phyloP scores from a whole-genome alignment of 805 yeast genomes.

The Hanseniaspora nectarophila region DNA sequence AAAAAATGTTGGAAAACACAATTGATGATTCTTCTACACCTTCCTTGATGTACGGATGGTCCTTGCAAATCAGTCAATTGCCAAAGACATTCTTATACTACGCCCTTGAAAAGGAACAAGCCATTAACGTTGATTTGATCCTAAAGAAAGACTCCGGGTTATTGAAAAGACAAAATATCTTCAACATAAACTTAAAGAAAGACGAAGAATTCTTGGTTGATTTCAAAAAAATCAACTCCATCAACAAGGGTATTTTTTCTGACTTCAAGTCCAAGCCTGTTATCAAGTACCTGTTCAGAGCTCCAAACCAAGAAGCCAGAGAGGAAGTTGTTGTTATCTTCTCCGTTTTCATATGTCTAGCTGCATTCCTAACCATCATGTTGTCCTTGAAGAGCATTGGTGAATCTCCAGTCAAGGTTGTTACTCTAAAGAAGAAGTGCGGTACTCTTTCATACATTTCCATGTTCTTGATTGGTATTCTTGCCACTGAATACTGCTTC shows the following conservation, averaged over 20 bases:
- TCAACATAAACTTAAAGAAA: background rate
- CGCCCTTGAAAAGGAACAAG: slow-evolving; percentile 17
- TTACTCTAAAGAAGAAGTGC: slow-evolving; percentile 23
- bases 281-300: slow-evolving; percentile 49
- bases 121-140: slow-evolving; percentile 11
- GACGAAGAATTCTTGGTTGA: background rate
- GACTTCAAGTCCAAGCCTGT: slow-evolving; percentile 10
- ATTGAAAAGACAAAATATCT: slow-evolving; percentile 11
- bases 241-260: slow-evolving; percentile 11
- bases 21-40: background rate
- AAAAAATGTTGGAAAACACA: background rate
- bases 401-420: slow-evolving; percentile 20
- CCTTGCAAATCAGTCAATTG: slow-evolving; percentile 16
- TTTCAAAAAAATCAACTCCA: background rate
- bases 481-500: slow-evolving; percentile 26
- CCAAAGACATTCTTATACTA: slow-evolving; percentile 21
- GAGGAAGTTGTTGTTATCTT: slow-evolving; percentile 43
- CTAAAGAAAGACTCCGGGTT: slow-evolving; percentile 4
- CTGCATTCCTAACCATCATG: slow-evolving; percentile 37
- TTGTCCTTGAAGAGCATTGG: slow-evolving; percentile 13
- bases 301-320: slow-evolving; percentile 42
- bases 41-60: slow-evolving; percentile 3
- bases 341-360: slow-evolving; percentile 33
- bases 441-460: slow-evolving; percentile 22
- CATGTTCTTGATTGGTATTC: slow-evolving; percentile 22